Percentiles rank a stretch among this genome's conserved stretches.
phyloP scores from a whole-genome alignment of 2,329 filamentous ascomycete species.

The Epicoccum sorghinum region DNA sequence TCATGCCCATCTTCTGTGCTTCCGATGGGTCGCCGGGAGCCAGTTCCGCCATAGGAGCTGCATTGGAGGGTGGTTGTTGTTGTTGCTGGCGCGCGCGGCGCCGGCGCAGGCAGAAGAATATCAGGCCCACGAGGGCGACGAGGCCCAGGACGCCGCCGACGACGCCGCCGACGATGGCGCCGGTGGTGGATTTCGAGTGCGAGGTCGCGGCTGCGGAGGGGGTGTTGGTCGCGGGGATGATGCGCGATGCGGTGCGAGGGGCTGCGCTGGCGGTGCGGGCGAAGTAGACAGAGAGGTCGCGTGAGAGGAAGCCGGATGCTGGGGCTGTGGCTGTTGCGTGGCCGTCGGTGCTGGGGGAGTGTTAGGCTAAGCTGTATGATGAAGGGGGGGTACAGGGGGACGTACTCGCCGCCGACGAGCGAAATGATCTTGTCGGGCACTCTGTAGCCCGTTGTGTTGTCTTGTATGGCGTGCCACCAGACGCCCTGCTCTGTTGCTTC shows the following conservation, averaged over 20 bases:
- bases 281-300: slow-evolving; percentile 60
- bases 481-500: slow-evolving; percentile 38
- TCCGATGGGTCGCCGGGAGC: background rate
- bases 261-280: slow-evolving; percentile 53
- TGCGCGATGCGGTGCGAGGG: slow-evolving; percentile 56
- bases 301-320: slow-evolving; percentile 53
- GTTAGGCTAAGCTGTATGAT: slow-evolving; percentile 6
- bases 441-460: slow-evolving; percentile 33
- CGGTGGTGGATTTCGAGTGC: slow-evolving; percentile 20
- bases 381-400: background rate
- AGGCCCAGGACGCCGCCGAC: slow-evolving; percentile 41
- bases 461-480: slow-evolving; percentile 33
- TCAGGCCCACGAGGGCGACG: slow-evolving; percentile 21
- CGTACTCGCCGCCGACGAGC: slow-evolving; percentile 48
- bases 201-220: background rate
- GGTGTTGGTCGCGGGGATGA: slow-evolving; percentile 28
- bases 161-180: slow-evolving; percentile 44
- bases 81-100: slow-evolving; percentile 16
- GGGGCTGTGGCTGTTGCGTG: slow-evolving; percentile 60
- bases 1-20: slow-evolving; percentile 1
- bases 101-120: slow-evolving; percentile 32
- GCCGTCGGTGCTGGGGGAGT: slow-evolving; percentile 46
- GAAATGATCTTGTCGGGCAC: slow-evolving; percentile 56
- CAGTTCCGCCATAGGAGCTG: background rate
- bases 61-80: background rate